These are phyloP conservation scores for Phragmites australis DNA, from an alignment of 176 grass and related monocot species.

Conservation along the genomic window DNA sequence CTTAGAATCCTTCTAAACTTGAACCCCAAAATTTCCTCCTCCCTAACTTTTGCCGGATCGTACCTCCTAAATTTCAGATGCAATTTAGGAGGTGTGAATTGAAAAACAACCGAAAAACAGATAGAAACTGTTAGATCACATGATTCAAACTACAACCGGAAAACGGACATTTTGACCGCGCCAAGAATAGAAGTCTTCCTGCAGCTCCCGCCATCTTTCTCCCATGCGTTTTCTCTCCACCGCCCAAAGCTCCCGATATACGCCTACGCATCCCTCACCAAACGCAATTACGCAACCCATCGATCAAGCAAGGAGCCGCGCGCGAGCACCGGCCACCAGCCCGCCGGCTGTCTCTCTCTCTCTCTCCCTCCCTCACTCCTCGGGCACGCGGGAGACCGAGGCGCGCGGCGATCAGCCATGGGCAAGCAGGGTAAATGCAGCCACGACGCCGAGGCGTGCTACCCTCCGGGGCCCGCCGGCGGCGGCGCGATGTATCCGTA, in stretches of 20 bases:
- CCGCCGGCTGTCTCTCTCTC: not conserved
- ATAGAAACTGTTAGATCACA: not conserved
- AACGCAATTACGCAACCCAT: not conserved
- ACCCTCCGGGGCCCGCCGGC: not conserved
- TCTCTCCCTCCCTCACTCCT: too few relatives aligned
- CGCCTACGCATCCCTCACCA: not conserved
- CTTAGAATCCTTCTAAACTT: too few relatives aligned
- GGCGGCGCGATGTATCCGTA: conserved; percentile 36
- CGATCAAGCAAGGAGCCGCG: not conserved
- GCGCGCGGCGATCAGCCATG: conserved; percentile 3
- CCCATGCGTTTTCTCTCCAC: too few relatives aligned
- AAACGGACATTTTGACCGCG: not conserved
- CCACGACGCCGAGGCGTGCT: conserved; percentile 50
- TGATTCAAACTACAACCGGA: not conserved
- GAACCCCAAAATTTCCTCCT: too few relatives aligned
- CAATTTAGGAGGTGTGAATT: too few relatives aligned
- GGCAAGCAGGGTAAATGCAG: conserved; percentile 33
- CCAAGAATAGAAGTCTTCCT: conserved; percentile 35
- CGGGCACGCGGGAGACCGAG: not conserved
- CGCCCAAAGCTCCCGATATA: conserved; percentile 10
- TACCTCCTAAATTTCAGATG: too few relatives aligned
- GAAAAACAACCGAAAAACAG: not conserved
- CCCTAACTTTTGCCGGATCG: too few relatives aligned
- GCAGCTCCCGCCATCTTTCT: conserved; percentile 27
- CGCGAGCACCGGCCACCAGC: not conserved